phyloP scores from a whole-genome alignment of 2,329 filamentous ascomycete genomes.

The Stagonosporopsis tanaceti region DNA sequence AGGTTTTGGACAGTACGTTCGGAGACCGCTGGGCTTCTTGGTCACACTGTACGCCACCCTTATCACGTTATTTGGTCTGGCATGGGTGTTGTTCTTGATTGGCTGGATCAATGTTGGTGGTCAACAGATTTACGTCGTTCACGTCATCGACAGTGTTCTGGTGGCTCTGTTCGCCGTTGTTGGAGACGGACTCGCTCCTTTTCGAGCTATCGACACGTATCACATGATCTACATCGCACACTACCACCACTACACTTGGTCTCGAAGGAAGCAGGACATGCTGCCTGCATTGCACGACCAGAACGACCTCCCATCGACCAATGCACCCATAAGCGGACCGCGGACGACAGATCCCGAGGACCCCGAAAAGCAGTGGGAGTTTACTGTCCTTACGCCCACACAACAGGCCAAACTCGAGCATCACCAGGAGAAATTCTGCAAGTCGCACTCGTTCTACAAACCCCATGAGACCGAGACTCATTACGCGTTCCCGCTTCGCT shows the following conservation, averaged over 20 bases:
- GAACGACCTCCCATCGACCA: conserved; percentile 68
- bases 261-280: conserved; percentile 66
- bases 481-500: conserved; percentile 75
- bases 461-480: conserved; percentile 86
- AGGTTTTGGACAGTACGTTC: conserved; percentile 82
- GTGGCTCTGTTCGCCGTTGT: conserved; percentile 70
- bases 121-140: conserved; percentile 67
- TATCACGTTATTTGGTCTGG: conserved; percentile 84
- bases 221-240: conserved; percentile 85
- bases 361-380: conserved; percentile 54
- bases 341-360: conserved; percentile 48
- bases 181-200: conserved; percentile 71
- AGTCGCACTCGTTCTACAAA: conserved; percentile 88
- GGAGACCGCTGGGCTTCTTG: conserved; percentile 78
- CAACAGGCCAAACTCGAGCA: conserved; percentile 76
- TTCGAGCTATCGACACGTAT: conserved; percentile 82
- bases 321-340: conserved; percentile 55
- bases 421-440: conserved; percentile 81
- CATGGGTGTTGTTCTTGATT: conserved; percentile 91
- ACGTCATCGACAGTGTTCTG: conserved; percentile 65
- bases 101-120: conserved; percentile 85
- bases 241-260: conserved; percentile 73
- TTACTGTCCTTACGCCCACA: conserved; percentile 67
- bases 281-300: conserved; percentile 71
- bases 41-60: conserved; percentile 84